These are phyloP conservation scores for Syncephalastrum monosporum DNA, from an alignment of 371 early-diverging fungal species.

Conservation along the genomic window DNA sequence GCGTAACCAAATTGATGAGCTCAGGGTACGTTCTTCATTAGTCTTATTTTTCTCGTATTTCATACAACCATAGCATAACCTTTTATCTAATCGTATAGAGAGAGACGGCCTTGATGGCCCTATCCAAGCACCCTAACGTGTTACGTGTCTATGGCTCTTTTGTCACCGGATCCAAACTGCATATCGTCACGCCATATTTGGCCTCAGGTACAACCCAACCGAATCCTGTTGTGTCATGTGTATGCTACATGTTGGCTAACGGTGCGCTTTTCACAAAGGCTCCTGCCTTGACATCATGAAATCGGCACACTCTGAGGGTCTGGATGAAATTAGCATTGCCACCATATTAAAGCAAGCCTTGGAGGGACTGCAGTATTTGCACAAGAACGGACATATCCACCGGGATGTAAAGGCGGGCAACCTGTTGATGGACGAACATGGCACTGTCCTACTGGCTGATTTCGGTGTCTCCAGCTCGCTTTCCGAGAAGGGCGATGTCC, in stretches of 20 bases:
- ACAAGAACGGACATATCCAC: constrained; percentile 88
- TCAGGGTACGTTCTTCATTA: neutral
- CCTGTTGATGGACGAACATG: constrained; percentile 80
- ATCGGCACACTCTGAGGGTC: constrained; percentile 75
- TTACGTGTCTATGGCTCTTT: constrained; percentile 83
- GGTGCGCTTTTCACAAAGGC: constrained; percentile 18
- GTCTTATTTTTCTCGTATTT: neutral
- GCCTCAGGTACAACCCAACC: constrained; percentile 52
- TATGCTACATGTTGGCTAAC: neutral
- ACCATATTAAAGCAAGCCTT: constrained; percentile 86
- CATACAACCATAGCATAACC: neutral
- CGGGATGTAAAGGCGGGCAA: constrained; percentile 93
- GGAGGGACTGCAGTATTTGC: constrained; percentile 84
- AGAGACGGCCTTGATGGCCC: constrained; percentile 86
- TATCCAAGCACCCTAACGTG: constrained; percentile 85
- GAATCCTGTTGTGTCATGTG: neutral
- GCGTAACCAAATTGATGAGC: constrained; percentile 68
- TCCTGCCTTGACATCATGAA: constrained; percentile 91
- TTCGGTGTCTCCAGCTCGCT: constrained; percentile 87
- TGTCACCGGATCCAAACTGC: constrained; percentile 76
- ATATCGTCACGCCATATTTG: constrained; percentile 84
- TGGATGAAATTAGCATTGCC: constrained; percentile 81
- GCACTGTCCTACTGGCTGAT: constrained; percentile 84
- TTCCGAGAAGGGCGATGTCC: constrained; percentile 74
- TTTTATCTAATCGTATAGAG: constrained; percentile 37